Evolutionary conservation across 2,329 filamentous ascomycete genomes (phyloP), one percentile per base, ranked within the genome.

Genomic region (Mycosphaerella sp.): DNA sequence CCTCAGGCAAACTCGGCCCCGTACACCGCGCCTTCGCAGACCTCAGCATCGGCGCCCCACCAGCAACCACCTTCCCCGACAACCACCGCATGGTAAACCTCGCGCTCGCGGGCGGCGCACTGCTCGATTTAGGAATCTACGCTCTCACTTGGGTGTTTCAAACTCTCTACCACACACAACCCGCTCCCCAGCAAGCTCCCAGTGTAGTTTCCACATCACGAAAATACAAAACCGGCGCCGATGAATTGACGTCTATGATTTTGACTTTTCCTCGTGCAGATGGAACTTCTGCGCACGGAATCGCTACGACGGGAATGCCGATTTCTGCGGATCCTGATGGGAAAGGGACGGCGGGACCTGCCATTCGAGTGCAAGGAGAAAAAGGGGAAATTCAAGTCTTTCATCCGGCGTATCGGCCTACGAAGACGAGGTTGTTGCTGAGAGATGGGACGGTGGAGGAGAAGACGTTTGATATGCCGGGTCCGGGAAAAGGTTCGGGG

Each of bases 61-160:
- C 81, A 1, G 79, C 87, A 63, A 80, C 77, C 52, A 74, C 81
- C 51, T 81, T 76, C 62, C 75, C 78, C 40, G 79, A 83, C 64
- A 74, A 78, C 48, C 78, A 90, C 73, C 84, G 90, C 50, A 90
- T 95, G 82, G 80, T 95, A 59, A 95, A 95, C 71, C 78, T 79
- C 17, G 85, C 91, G 64, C 78, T 95, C 43, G 90, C 89, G 0
- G 90, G 90, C 31, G 90, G 90, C 50, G 86, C 85, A 1, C 75
- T 95, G 51, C 79, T 95, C 48, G 90, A 95, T 70, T 76, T 95
- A 54, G 90, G 90, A 57, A 86, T 95, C 70, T 95, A 95, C 75
- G 82, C 87, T 45, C 73, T 95, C 58, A 95, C 89, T 32, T 95
- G 90, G 90, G 80, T 93, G 6, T 95, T 92, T 78, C 89, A 95